A percentile compares a stretch with the other conserved stretches of the same genome.
Conservation (phyloP, 2,329 filamentous ascomycete species). For the Calonectria honghensis region DNA sequence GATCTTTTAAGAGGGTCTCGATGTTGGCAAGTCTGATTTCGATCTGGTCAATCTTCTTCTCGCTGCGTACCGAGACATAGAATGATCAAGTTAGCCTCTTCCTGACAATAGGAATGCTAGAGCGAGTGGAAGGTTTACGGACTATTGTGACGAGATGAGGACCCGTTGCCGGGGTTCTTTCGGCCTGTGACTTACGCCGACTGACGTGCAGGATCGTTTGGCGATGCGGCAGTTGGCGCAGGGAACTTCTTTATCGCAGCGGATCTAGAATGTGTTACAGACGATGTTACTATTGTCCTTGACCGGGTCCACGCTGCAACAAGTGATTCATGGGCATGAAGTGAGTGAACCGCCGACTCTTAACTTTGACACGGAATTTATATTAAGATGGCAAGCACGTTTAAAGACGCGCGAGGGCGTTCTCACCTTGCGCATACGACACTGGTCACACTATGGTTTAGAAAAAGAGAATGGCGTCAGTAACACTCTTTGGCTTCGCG, state of each 20-base stretch:
- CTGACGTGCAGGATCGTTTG: conserved; percentile 72
- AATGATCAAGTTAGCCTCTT: conserved; percentile 6
- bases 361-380: conserved; percentile 12
- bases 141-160: conserved; percentile 78
- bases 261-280: conserved; percentile 64
- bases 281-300: conserved; percentile 47
- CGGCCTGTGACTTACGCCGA: conserved; percentile 71
- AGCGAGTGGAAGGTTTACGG: conserved; percentile 53
- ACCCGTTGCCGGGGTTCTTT: conserved; percentile 74
- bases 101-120: conserved; percentile 4
- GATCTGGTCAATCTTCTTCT: conserved; percentile 72
- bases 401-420: conserved; percentile 24
- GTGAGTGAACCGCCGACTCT: conserved; percentile 23
- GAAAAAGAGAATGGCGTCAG: conserved; percentile 2
- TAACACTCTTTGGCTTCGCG: neutral
- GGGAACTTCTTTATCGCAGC: conserved; percentile 75
- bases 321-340: neutral
- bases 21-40: conserved; percentile 67
- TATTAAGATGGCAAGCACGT: neutral
- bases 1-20: conserved; percentile 64
- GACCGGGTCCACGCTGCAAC: neutral
- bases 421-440: conserved; percentile 64
- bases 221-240: conserved; percentile 75
- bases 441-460: conserved; percentile 66
- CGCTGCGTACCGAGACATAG: conserved; percentile 59